Evolutionary conservation across 495 filamentous ascomycete species (phyloP).

Genomic region (Venustampulla echinocandica): DNA sequence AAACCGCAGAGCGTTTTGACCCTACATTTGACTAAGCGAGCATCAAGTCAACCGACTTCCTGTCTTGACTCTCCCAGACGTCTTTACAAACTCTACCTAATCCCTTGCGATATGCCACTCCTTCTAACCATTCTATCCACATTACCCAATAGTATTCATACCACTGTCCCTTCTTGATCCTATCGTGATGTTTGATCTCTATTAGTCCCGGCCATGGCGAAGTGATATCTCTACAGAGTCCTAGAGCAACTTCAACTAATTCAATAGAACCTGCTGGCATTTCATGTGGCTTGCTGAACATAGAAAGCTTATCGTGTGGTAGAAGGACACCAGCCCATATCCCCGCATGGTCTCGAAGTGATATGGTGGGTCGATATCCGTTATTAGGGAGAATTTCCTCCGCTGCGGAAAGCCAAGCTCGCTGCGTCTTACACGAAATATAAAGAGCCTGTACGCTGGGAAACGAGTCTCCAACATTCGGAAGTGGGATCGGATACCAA

Average conservation of each 20-base stretch:
- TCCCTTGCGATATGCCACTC: constrained; percentile 18
- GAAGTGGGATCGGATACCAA: constrained; percentile 22
- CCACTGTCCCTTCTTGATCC: background rate
- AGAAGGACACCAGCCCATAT: background rate
- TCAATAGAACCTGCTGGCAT: background rate
- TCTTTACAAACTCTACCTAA: constrained; percentile 19
- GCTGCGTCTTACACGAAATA: constrained; percentile 22
- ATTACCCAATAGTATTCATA: constrained; percentile 24
- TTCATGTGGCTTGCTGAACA: background rate
- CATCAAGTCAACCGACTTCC: constrained; percentile 9
- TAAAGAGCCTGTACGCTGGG: constrained; percentile 7
- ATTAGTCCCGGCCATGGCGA: background rate
- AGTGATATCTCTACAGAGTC: background rate
- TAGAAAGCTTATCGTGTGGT: background rate
- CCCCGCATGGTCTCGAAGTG: background rate
- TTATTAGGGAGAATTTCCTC: background rate
- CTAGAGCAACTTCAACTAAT: background rate
- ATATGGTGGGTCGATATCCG: background rate
- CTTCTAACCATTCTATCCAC: constrained; percentile 17
- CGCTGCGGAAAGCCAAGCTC: constrained; percentile 1
- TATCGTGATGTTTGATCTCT: background rate
- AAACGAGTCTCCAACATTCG: background rate
- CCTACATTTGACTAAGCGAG: constrained; percentile 7
- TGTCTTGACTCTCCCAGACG: constrained; percentile 12
- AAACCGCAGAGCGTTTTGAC: too few relatives aligned